Conservation (phyloP, 768 basidiomycete species). For the Boletus subparvulus region DNA sequence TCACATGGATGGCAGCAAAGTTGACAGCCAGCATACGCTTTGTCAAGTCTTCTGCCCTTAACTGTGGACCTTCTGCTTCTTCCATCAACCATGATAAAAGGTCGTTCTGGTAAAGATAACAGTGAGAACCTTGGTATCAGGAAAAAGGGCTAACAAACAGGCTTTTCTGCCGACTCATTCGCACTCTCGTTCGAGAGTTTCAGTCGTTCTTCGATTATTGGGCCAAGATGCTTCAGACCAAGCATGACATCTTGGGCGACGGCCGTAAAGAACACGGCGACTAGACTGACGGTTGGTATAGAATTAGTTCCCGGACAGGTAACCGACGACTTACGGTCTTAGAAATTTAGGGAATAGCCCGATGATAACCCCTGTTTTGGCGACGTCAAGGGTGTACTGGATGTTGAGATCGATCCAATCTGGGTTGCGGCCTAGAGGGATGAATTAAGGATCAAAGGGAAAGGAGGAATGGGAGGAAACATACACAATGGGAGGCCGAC, state of each 20-base stretch:
- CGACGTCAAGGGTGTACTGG: neutral
- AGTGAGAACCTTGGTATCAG: too few species aligned
- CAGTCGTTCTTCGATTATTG: too few species aligned
- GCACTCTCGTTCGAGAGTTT: too few species aligned
- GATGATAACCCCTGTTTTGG: too few species aligned
- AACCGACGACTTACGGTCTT: too few species aligned
- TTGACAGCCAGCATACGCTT: slow-evolving; percentile 12
- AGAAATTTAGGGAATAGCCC: too few species aligned
- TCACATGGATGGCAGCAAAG: slow-evolving; percentile 18
- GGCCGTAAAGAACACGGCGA: neutral
- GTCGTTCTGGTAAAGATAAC: slow-evolving; percentile 16
- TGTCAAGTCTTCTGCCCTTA: slow-evolving; percentile 16
- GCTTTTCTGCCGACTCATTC: too few species aligned
- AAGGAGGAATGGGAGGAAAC: slow-evolving; percentile 5
- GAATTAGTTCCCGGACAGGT: too few species aligned
- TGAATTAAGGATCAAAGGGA: neutral
- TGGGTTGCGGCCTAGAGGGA: neutral
- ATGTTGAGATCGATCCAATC: slow-evolving; percentile 6
- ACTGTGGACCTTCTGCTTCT: slow-evolving; percentile 17
- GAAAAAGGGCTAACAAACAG: too few species aligned
- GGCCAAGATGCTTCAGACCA: too few species aligned
- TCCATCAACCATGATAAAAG: slow-evolving; percentile 34
- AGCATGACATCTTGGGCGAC: too few species aligned
- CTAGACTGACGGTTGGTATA: too few species aligned
- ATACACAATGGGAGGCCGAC: slow-evolving; percentile 49